These are phyloP conservation scores for Boechera divaricarpa DNA, from an alignment of 345 rosid species.

Conservation along the genomic window DNA sequence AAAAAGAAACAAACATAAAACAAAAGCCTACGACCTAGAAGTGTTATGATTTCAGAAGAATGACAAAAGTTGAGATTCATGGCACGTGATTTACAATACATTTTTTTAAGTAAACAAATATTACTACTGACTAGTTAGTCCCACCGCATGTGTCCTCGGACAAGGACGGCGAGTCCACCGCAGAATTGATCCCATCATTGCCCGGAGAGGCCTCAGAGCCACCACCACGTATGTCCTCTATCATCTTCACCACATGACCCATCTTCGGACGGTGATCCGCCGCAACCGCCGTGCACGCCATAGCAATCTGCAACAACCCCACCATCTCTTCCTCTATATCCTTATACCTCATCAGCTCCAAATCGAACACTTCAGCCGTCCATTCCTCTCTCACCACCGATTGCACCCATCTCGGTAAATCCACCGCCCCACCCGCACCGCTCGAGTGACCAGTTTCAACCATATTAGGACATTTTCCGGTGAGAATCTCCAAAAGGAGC, in stretches of 20 bases:
- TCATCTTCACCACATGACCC: slow-evolving; percentile 71
- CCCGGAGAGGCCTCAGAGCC: slow-evolving; percentile 63
- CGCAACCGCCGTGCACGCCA: slow-evolving; percentile 58
- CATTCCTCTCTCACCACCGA: slow-evolving; percentile 86
- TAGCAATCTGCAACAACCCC: slow-evolving; percentile 69
- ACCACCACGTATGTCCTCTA: slow-evolving; percentile 64
- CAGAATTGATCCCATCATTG: slow-evolving; percentile 62
- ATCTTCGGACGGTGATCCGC: slow-evolving; percentile 74
- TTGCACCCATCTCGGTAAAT: slow-evolving; percentile 80
- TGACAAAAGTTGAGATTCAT: slow-evolving; percentile 6
- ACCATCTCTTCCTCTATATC: slow-evolving; percentile 91
- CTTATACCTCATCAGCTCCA: slow-evolving; percentile 86
- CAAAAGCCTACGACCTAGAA: slow-evolving; percentile 19
- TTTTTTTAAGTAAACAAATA: background rate
- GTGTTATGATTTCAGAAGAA: slow-evolving; percentile 3
- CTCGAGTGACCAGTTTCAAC: slow-evolving; percentile 55
- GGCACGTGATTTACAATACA: slow-evolving; percentile 33
- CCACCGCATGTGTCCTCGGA: slow-evolving; percentile 75
- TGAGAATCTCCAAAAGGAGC: slow-evolving; percentile 69
- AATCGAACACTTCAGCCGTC: slow-evolving; percentile 88
- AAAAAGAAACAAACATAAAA: background rate
- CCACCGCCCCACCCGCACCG: slow-evolving; percentile 53
- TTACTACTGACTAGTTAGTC: slow-evolving; percentile 55
- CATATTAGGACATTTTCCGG: slow-evolving; percentile 75
- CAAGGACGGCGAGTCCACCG: slow-evolving; percentile 72